Percentiles rank a stretch among this genome's conserved stretches.
These are phyloP conservation scores for Diaporthe citrichinensis DNA, from an alignment of 2,329 filamentous ascomycete species.

Conservation along the genomic window DNA sequence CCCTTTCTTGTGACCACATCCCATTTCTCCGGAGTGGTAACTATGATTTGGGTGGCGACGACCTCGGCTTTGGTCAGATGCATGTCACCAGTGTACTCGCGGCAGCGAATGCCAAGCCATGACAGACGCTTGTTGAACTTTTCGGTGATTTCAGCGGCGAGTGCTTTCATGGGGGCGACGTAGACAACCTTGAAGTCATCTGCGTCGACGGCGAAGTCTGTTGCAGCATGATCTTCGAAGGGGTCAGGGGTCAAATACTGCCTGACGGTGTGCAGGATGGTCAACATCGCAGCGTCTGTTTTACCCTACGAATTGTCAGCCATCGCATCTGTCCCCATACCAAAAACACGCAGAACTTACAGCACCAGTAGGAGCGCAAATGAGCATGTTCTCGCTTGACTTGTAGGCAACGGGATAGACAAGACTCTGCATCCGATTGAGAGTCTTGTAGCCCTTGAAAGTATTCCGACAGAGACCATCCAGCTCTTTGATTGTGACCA, in stretches of 20 bases:
- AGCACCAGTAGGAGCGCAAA: slow-evolving; percentile 96
- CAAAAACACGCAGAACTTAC: slow-evolving; percentile 56
- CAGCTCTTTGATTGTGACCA: slow-evolving; percentile 84
- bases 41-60: slow-evolving; percentile 95
- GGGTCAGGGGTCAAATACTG: slow-evolving; percentile 89
- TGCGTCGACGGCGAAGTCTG: slow-evolving; percentile 84
- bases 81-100: slow-evolving; percentile 98
- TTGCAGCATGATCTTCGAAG: slow-evolving; percentile 78
- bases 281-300: slow-evolving; percentile 98
- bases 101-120: slow-evolving; percentile 93
- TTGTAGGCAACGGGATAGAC: slow-evolving; percentile 96
- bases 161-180: slow-evolving; percentile 98
- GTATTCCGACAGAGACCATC: slow-evolving; percentile 92
- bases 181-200: slow-evolving; percentile 99
- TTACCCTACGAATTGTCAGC: slow-evolving; percentile 74
- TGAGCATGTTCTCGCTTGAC: slow-evolving; percentile 98
- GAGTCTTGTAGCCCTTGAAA: slow-evolving; percentile 91
- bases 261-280: slow-evolving; percentile 89
- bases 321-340: not conserved
- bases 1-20: slow-evolving; percentile 98
- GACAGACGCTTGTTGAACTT: slow-evolving; percentile 92
- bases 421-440: slow-evolving; percentile 98
- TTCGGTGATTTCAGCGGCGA: slow-evolving; percentile 95
- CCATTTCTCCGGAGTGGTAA: slow-evolving; percentile 99
- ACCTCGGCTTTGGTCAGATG: slow-evolving; percentile 98